Evolutionary conservation across 371 early-diverging fungal genomes (phyloP), one percentile per base, ranked within the genome.

Genomic region (Saksenaea vasiformis): DNA sequence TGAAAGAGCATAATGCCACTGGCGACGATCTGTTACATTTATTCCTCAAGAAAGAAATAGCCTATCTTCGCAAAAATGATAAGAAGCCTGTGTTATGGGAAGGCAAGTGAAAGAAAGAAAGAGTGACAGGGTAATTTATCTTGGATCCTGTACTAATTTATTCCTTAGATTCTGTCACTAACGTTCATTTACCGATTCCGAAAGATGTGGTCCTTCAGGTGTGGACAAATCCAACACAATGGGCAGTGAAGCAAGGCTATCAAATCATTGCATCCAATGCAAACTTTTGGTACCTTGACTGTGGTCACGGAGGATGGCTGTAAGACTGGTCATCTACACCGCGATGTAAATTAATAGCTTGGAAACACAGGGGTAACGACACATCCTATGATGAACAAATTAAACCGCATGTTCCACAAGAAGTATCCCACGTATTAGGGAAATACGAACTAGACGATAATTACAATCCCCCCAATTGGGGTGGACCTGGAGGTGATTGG

Each of bases 261-360:
- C 79, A 82, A 31, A 78, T 87, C 3, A 81, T 90, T 58, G 83
- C 84, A 11, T 83, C 87, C 8, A 77, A 78, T 22, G 72, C 81
- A 27, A 83, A 84, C 39, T 87, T 85, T 66, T 89, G 87, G 82
- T 90, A 90, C 67, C 72, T 90, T 5, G 90, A 90, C 64, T 90
- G 89, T 68, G 89, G 90, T 27, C 79, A 83, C 53, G 89, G 90
- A 34, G 86, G 82, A 24, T 87, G 85, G 85, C 54, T 69, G 77
- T 77, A 70, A 60, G 65, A 26, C 36, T 19, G 14, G 14, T 38
- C 26, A 24, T 7, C 22, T n/a, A 17, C 56, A 61, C 61, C 14
- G 17, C 28, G 19, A 37, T 17, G 7, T 58, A 39, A 53, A 51
- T 14, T 41, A 39, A 39, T 14, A 39, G 1, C 11, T n/a, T n/a